Evolutionary conservation across 1,284 basidiomycete genomes (phyloP).

Genomic region (Inonotus obliquus): DNA sequence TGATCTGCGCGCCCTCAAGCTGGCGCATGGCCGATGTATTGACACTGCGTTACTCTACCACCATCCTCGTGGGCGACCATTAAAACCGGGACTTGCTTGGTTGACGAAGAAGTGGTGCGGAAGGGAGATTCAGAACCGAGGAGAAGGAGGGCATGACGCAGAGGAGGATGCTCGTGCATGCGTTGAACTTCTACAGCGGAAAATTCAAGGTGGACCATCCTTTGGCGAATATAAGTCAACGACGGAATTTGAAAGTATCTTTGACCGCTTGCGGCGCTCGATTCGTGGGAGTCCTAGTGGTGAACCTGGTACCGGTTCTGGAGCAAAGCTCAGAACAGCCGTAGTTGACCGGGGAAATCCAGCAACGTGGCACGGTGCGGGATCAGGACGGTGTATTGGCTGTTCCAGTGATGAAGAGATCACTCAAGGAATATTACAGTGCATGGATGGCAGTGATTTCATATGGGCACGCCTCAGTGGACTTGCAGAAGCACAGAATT

Average conservation of each 20-base stretch:
- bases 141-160: slow-evolving; percentile 83
- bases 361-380: slow-evolving; percentile 73
- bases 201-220: slow-evolving; percentile 70
- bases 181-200: slow-evolving; percentile 75
- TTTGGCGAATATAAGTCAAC: slow-evolving; percentile 78
- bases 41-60: slow-evolving; percentile 87
- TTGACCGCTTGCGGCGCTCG: slow-evolving; percentile 70
- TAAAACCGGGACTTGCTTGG: slow-evolving; percentile 91
- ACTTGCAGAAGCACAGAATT: slow-evolving; percentile 71
- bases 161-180: slow-evolving; percentile 89
- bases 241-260: slow-evolving; percentile 79
- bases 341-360: slow-evolving; percentile 87
- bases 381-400: slow-evolving; percentile 68
- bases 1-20: slow-evolving; percentile 79
- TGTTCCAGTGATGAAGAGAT: slow-evolving; percentile 78
- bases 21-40: slow-evolving; percentile 80
- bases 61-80: slow-evolving; percentile 81
- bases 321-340: slow-evolving; percentile 40
- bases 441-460: slow-evolving; percentile 55
- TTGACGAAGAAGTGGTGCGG: slow-evolving; percentile 87
- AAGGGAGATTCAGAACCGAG: slow-evolving; percentile 76
- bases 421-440: slow-evolving; percentile 56
- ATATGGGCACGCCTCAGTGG: slow-evolving; percentile 78
- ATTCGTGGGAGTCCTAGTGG: slow-evolving; percentile 32
- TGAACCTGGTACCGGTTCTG: slow-evolving; percentile 31